Evolutionary conservation across 768 basidiomycete species (phyloP).

Genomic region (Cystofilobasidium bisporidii): DNA sequence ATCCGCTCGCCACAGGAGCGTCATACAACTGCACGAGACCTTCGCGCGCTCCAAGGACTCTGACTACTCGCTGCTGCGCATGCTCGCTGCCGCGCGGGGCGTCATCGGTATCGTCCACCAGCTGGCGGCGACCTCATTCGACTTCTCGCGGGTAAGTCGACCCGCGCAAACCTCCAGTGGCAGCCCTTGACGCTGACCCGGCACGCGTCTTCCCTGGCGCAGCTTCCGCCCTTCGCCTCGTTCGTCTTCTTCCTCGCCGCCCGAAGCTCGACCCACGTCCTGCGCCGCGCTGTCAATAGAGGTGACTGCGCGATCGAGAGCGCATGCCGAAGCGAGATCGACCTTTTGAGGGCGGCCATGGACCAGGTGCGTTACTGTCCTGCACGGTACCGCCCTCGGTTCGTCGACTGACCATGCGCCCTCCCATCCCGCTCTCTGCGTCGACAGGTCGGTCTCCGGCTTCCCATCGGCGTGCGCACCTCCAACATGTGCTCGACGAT

Average conservation of each 20-base stretch:
- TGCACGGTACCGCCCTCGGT: too few species aligned
- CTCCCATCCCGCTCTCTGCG: neutral
- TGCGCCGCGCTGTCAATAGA: constrained; percentile 54
- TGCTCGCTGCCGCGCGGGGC: constrained; percentile 56
- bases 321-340: constrained; percentile 54
- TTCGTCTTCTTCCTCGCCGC: constrained; percentile 64
- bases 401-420: neutral
- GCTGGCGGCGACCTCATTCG: constrained; percentile 61
- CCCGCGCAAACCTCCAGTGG: constrained; percentile 51
- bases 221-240: constrained; percentile 37
- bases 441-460: neutral
- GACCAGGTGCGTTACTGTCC: neutral
- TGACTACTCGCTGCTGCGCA: constrained; percentile 61
- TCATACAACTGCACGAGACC: constrained; percentile 64
- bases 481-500: neutral
- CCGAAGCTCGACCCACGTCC: constrained; percentile 56
- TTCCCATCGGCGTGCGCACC: neutral
- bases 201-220: constrained; percentile 5
- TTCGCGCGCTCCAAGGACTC: constrained; percentile 54
- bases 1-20: constrained; percentile 45
- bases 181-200: neutral
- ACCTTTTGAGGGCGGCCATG: constrained; percentile 40
- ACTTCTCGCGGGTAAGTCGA: constrained; percentile 59
- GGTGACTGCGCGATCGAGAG: constrained; percentile 52
- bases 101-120: constrained; percentile 59